Evolutionary conservation across 805 yeast genomes (phyloP).

Genomic region (Tetrapisispora fleetii): DNA sequence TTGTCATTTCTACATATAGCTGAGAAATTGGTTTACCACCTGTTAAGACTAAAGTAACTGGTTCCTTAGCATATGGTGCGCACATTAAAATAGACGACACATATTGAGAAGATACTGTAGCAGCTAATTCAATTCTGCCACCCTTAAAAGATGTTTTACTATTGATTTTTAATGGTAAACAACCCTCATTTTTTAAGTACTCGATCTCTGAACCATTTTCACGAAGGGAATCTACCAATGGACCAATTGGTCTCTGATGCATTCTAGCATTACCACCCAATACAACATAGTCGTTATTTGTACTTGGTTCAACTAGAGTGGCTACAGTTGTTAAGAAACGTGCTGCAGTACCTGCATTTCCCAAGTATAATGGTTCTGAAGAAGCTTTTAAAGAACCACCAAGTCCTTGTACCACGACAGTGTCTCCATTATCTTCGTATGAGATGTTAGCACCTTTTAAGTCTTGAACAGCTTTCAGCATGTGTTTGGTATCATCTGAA

Average conservation of each 20-base stretch:
- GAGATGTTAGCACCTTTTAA: slow-evolving; percentile 74
- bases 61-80: slow-evolving; percentile 88
- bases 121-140: slow-evolving; percentile 87
- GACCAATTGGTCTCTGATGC: slow-evolving; percentile 97
- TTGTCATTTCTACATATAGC: slow-evolving; percentile 94
- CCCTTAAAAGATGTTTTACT: slow-evolving; percentile 72
- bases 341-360: slow-evolving; percentile 98
- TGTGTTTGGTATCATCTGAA: slow-evolving; percentile 92
- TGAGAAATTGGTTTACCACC: slow-evolving; percentile 98
- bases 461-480: slow-evolving; percentile 76
- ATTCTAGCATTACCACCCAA: slow-evolving; percentile 92
- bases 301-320: slow-evolving; percentile 54
- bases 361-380: slow-evolving; percentile 65
- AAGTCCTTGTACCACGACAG: slow-evolving; percentile 73
- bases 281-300: slow-evolving; percentile 37
- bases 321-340: slow-evolving; percentile 90
- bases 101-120: slow-evolving; percentile 94
- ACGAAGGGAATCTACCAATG: slow-evolving; percentile 82
- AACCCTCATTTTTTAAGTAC: slow-evolving; percentile 67
- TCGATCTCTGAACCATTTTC: slow-evolving; percentile 68
- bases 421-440: slow-evolving; percentile 85
- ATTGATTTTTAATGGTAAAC: slow-evolving; percentile 66
- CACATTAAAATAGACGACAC: slow-evolving; percentile 94
- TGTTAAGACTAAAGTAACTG: slow-evolving; percentile 77
- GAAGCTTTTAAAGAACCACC: slow-evolving; percentile 63